Evolutionary conservation across 2,329 filamentous ascomycete species (phyloP).

Genomic region (Knoxdaviesia proteae): DNA sequence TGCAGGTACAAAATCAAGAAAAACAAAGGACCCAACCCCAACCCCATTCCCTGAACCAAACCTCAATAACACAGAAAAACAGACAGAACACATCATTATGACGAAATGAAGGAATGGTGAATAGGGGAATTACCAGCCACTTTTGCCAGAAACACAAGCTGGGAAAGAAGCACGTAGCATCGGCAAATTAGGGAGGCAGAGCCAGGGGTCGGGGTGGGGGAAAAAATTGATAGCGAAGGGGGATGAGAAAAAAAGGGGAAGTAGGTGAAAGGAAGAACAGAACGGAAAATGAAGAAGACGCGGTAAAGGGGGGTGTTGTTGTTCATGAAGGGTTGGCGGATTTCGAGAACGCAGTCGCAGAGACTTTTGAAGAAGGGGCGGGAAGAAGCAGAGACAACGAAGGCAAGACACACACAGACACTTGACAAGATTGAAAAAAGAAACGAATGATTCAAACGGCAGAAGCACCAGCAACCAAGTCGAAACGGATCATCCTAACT

Average conservation of each 20-base stretch:
- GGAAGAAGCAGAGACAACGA: not conserved
- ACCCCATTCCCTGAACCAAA: no score
- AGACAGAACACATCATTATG: no score
- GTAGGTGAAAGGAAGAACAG: constrained; percentile 1
- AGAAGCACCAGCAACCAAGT: not conserved
- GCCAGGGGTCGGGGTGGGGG: no score
- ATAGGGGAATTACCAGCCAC: no score
- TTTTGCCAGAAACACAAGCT: no score
- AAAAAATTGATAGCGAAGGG: not conserved
- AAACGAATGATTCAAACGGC: not conserved
- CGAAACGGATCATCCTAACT: no score
- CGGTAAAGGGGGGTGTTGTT: constrained; percentile 1
- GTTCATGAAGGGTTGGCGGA: not conserved
- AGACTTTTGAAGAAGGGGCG: not conserved
- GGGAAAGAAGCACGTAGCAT: no score
- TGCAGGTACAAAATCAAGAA: no score
- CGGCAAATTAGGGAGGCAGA: no score
- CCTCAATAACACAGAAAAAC: no score
- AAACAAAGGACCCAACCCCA: no score
- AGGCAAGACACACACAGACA: not conserved
- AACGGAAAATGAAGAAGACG: constrained; percentile 1
- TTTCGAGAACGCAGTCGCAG: constrained; percentile 1
- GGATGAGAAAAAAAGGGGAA: constrained; percentile 1
- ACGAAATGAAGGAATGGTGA: no score
- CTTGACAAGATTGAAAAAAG: not conserved